Percentiles rank a stretch among this genome's conserved stretches.
Evolutionary conservation across 441 rosid genomes (phyloP).

Genomic region (Aleurites moluccanus): DNA sequence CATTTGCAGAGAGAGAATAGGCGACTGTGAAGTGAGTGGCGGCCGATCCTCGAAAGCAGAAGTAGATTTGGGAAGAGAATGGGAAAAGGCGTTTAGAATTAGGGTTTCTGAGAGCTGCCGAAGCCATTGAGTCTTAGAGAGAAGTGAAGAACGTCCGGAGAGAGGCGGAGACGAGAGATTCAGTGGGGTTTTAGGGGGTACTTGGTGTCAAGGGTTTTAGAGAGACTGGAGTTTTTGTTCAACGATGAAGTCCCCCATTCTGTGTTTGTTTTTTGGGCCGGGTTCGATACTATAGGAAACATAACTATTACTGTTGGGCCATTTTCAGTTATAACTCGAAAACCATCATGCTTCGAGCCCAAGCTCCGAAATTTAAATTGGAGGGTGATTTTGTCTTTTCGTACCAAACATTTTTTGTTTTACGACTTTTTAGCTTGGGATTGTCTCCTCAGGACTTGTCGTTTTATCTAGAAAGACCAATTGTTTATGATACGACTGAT

Average conservation of each 20-base stretch:
- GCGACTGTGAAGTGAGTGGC: constrained; percentile 39
- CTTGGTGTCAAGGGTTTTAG: constrained; percentile 24
- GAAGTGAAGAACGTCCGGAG: constrained; percentile 10
- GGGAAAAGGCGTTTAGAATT: constrained; percentile 61
- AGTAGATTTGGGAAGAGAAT: constrained; percentile 52
- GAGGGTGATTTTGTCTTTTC: too few species aligned
- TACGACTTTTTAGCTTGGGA: too few species aligned
- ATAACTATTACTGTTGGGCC: background rate
- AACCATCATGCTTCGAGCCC: too few species aligned
- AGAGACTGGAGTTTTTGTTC: background rate
- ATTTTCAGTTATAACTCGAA: too few species aligned
- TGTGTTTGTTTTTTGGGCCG: background rate
- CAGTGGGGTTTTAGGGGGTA: constrained; percentile 15
- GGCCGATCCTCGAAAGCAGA: constrained; percentile 41
- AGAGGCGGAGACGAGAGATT: constrained; percentile 22
- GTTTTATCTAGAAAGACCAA: too few species aligned
- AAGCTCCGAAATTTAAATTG: too few species aligned
- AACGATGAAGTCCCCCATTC: too few species aligned
- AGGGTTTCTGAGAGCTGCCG: constrained; percentile 62
- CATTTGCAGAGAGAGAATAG: constrained; percentile 44
- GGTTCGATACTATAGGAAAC: background rate
- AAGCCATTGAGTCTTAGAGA: constrained; percentile 49
- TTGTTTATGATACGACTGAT: too few species aligned
- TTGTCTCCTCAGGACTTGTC: too few species aligned
- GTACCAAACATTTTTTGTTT: too few species aligned